Conservation (phyloP, 805 yeast species). For the Metschnikowia amazonensis region DNA sequence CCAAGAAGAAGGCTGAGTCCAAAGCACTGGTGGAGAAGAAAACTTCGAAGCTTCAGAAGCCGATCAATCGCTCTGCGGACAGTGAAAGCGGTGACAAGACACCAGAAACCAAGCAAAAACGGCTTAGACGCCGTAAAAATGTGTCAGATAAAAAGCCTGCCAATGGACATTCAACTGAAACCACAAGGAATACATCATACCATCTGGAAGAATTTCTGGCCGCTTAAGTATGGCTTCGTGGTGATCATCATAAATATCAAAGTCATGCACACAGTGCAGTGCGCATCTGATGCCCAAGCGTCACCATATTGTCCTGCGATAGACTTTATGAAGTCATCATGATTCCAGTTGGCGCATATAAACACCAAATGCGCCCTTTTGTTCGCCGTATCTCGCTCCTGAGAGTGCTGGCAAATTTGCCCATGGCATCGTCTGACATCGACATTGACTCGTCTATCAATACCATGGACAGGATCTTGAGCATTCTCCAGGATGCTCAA, state of each 20-base stretch:
- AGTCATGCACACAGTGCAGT: not conserved
- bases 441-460: conserved; percentile 15
- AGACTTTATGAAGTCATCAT: not conserved
- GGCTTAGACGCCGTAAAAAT: not conserved
- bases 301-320: not conserved
- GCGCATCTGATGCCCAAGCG: not conserved
- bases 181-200: not conserved
- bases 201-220: not conserved
- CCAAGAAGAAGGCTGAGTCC: conserved; percentile 3
- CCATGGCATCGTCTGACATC: not conserved
- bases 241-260: not conserved
- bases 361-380: not conserved
- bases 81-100: conserved; percentile 1
- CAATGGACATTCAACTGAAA: not conserved
- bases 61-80: not conserved
- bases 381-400: not conserved
- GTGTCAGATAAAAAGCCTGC: not conserved
- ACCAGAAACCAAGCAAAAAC: conserved; percentile 5
- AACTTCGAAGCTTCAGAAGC: conserved; percentile 1
- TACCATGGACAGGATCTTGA: conserved; percentile 17
- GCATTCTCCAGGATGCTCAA: conserved; percentile 15
- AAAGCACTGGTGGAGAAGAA: not conserved
- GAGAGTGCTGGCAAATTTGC: not conserved
- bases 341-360: not conserved
- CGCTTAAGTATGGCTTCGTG: not conserved